Evolutionary conservation across 352 stramenopile genomes (phyloP).

Genomic region (Phytophthora tentaculata): DNA sequence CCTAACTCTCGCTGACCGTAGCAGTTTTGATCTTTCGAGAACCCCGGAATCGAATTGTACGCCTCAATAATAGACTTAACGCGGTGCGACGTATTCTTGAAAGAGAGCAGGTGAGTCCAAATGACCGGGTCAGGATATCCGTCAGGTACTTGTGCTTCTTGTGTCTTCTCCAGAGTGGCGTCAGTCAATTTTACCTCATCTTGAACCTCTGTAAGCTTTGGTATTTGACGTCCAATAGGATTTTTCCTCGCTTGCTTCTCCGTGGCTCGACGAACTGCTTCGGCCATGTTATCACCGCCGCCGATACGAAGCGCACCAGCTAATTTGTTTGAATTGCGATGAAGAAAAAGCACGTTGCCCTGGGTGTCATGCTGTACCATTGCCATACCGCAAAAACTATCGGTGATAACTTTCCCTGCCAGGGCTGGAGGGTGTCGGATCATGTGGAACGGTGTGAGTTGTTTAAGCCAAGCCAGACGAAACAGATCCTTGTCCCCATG

Average conservation of each 20-base stretch:
- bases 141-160: slow-evolving; percentile 6
- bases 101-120: slow-evolving; percentile 70
- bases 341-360: slow-evolving; percentile 49
- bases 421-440: slow-evolving; percentile 38
- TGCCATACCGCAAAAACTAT: slow-evolving; percentile 50
- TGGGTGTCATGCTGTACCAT: slow-evolving; percentile 52
- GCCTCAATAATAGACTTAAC: slow-evolving; percentile 59
- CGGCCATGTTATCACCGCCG: slow-evolving; percentile 7
- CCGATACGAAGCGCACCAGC: slow-evolving; percentile 5
- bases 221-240: slow-evolving; percentile 24
- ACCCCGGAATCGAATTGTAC: slow-evolving; percentile 41
- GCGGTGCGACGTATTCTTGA: slow-evolving; percentile 42
- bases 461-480: slow-evolving; percentile 57
- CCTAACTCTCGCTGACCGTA: slow-evolving; percentile 42
- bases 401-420: slow-evolving; percentile 40
- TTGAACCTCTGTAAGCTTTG: slow-evolving; percentile 28
- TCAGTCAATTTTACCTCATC: slow-evolving; percentile 23
- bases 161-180: background rate
- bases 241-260: slow-evolving; percentile 21
- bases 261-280: slow-evolving; percentile 20
- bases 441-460: slow-evolving; percentile 48
- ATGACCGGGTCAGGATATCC: slow-evolving; percentile 49
- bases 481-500: slow-evolving; percentile 66
- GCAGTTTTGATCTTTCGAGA: slow-evolving; percentile 55
- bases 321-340: slow-evolving; percentile 54